phyloP scores from a whole-genome alignment of 192 early-diverging fungal genomes.

The Umbelopsis sp. region DNA sequence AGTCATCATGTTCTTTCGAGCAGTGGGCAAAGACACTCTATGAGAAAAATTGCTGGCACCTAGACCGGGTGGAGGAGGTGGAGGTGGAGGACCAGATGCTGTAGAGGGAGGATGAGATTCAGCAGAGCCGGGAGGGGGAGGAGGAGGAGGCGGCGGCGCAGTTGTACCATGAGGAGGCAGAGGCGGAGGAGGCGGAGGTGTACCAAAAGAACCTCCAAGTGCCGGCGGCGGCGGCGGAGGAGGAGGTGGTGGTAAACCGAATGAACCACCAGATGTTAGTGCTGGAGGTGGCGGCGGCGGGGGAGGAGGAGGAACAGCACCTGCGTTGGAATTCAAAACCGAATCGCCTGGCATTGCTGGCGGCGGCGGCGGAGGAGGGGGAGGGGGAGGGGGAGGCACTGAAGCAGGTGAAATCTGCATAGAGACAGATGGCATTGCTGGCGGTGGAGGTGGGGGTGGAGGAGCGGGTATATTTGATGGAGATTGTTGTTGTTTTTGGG shows the following conservation, averaged over 20 bases:
- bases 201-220: constrained; percentile 25
- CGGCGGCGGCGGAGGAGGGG: constrained; percentile 40
- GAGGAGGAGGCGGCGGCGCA: constrained; percentile 36
- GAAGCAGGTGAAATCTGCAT: background rate
- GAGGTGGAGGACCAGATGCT: constrained; percentile 35
- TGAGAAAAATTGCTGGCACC: too few species aligned
- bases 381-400: background rate
- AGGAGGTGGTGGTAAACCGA: constrained; percentile 35
- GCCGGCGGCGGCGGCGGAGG: constrained; percentile 45
- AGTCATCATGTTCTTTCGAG: constrained; percentile 66
- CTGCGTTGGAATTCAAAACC: background rate
- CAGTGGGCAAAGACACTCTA: constrained; percentile 28
- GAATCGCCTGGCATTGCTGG: constrained; percentile 26
- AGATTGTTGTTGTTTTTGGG: background rate
- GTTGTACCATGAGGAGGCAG: constrained; percentile 38
- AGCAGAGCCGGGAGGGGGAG: constrained; percentile 37
- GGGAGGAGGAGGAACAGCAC: constrained; percentile 10
- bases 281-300: constrained; percentile 33
- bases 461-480: constrained; percentile 25
- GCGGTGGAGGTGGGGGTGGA: constrained; percentile 35
- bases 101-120: constrained; percentile 41
- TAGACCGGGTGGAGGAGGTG: constrained; percentile 40
- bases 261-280: background rate
- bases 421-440: constrained; percentile 15
- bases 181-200: constrained; percentile 40